Evolutionary conservation across 2,329 filamentous ascomycete genomes (phyloP), one percentile per base, ranked within the genome.

Genomic region (Scytalidium lignicola): DNA sequence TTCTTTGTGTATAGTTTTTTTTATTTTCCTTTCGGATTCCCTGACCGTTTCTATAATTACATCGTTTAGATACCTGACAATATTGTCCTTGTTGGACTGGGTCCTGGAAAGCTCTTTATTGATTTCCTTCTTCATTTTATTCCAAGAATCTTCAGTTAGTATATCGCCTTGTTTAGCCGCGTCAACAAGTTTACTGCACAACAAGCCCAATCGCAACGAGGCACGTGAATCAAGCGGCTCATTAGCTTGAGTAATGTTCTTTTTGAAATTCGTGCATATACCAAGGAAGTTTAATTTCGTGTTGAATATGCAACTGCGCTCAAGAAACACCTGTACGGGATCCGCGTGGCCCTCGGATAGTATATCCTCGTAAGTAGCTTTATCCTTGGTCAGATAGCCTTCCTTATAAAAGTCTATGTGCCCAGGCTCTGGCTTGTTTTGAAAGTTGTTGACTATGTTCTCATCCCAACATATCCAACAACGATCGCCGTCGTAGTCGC

Each of bases 401-500:
- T 67, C 52, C 15, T n/a, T 5, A n/a, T 37, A 37, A n/a, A 37
- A 37, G 15, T 65, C 49, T 6, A 76, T 68, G 0, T 84, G 63
- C 46, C 79, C 73, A 0, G 77, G 79, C 5, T 74, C 65, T 0
- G 74, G 69, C 3, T 80, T 79, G 50, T 87, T 90, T 3, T 60
- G 55, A 56, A 92, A 92, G n/a, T 81, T 80, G 4, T 70, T 57
- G 0, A 88, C 85, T 2, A 93, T 74, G 0, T 69, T 65, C 0
- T 72, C 69, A 22, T 91, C 86, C 85, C 85, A 92, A 58, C 85
- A 89, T 0, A 89, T 68, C 86, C 86, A 91, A 3, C 86, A 80
- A n/a, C 71, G 76, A 53, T 93, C 88, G 0, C 88, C 88, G 55
- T 92, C 88, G 53, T 90, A 92, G 59, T 92, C 88, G 0, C 88